These are phyloP conservation scores for Suillus weaverae DNA, from an alignment of 768 basidiomycete species.

Conservation along the genomic window DNA sequence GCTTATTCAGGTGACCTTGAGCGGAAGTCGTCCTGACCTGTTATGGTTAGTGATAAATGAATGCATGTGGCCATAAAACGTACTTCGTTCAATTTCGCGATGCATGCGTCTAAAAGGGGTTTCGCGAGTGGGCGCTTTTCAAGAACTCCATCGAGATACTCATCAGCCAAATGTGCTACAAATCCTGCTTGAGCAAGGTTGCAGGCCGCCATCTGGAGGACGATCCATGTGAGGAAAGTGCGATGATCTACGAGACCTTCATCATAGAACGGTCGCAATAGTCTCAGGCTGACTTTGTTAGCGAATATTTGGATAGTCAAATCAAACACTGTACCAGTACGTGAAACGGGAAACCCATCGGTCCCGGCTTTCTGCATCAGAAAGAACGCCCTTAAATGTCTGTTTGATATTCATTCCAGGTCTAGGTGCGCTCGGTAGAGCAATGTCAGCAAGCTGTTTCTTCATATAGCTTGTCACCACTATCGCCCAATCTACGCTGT, in stretches of 20 bases:
- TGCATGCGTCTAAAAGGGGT: constrained; percentile 71
- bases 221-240: constrained; percentile 77
- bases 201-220: constrained; percentile 72
- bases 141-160: constrained; percentile 73
- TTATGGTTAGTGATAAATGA: constrained; percentile 8
- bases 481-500: constrained; percentile 84
- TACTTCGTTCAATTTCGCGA: constrained; percentile 69
- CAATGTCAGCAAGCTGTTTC: constrained; percentile 79
- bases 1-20: constrained; percentile 53
- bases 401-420: constrained; percentile 79
- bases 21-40: constrained; percentile 58
- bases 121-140: constrained; percentile 64
- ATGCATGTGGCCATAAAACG: not conserved
- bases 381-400: constrained; percentile 78
- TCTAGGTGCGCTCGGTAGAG: constrained; percentile 75
- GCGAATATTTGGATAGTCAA: not conserved
- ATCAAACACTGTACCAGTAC: constrained; percentile 55
- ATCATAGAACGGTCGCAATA: constrained; percentile 74
- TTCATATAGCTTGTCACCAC: constrained; percentile 79
- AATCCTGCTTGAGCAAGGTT: constrained; percentile 85
- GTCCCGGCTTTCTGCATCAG: constrained; percentile 68
- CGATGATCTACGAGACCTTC: constrained; percentile 80
- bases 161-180: constrained; percentile 71
- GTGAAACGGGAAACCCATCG: constrained; percentile 78
- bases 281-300: constrained; percentile 50